phyloP scores from a whole-genome alignment of 2,329 filamentous ascomycete genomes.

The Juglanconis juglandina region DNA sequence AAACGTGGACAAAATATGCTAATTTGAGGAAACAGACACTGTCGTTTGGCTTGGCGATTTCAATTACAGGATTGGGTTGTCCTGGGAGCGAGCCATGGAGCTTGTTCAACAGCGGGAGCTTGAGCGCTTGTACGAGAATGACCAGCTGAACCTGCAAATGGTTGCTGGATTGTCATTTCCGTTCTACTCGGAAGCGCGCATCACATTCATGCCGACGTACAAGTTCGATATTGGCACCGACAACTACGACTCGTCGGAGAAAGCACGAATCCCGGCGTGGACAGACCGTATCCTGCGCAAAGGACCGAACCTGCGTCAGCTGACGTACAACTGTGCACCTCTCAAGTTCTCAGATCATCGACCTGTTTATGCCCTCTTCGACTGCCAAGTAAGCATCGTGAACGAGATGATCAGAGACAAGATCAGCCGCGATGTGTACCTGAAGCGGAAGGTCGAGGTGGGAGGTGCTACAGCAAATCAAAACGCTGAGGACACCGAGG shows the following conservation, averaged over 20 bases:
- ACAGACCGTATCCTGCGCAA: slow-evolving; percentile 90
- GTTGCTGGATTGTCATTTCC: slow-evolving; percentile 84
- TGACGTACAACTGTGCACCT: slow-evolving; percentile 77
- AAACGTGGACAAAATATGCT: slow-evolving; percentile 13
- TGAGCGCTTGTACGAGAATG: slow-evolving; percentile 81
- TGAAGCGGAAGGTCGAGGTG: slow-evolving; percentile 62
- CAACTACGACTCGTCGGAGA: slow-evolving; percentile 92
- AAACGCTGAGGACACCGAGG: slow-evolving; percentile 58
- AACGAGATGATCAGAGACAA: slow-evolving; percentile 70
- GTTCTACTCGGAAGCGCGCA: slow-evolving; percentile 85
- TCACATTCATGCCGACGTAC: slow-evolving; percentile 90
- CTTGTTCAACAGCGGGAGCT: slow-evolving; percentile 71
- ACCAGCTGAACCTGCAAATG: slow-evolving; percentile 97
- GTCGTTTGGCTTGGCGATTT: slow-evolving; percentile 97
- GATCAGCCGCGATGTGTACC: slow-evolving; percentile 73
- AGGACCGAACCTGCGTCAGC: slow-evolving; percentile 76
- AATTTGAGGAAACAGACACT: slow-evolving; percentile 45
- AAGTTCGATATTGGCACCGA: slow-evolving; percentile 90
- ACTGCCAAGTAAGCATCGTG: slow-evolving; percentile 76
- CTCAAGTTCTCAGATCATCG: slow-evolving; percentile 90
- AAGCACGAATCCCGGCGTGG: slow-evolving; percentile 93
- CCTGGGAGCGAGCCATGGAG: slow-evolving; percentile 71
- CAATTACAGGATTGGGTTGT: slow-evolving; percentile 91
- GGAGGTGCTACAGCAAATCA: slow-evolving; percentile 59
- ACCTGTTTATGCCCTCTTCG: slow-evolving; percentile 89